Evolutionary conservation across 106 monocot genomes (phyloP), one percentile per base, ranked within the genome.

Genomic region (Agapanthus africanus): DNA sequence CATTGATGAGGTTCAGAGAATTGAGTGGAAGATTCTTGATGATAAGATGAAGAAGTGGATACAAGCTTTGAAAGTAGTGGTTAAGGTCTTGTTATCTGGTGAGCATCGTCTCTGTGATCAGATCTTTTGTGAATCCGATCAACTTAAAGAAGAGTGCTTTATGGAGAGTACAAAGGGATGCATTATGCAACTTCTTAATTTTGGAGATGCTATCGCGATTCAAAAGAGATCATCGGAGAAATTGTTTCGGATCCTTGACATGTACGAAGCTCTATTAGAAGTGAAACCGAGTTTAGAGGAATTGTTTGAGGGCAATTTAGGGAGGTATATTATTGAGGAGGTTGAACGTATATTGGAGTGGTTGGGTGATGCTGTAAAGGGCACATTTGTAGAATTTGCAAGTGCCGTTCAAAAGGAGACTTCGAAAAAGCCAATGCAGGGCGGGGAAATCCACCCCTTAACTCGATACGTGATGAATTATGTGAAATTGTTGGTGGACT

Each of bases 161-260:
- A 52, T 66, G 0, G 85, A 84, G 66, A 76, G 81, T 10, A 67
- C 78, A 8, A 95, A 88, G 70, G 74, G 74, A 5, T 88, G 88
- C 21, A 76, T 91, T 13, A 65, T 88, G 61, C 88, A 82, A 73
- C 69, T 95, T 40, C 74, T 95, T 28, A 86, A 86, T 71, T 95
- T 95, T 62, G 95, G 84, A 18, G 88, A 86, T 54, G 95, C 91
- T 0, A 62, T 91, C 49, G 77, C 86, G 0, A 80, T 91, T 37
- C 77, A 75, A 21, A 69, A 57, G 50, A 52, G 83, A 38, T 71
- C 95, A 2, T 54, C 85, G 0, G 91, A 95, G 69, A 95, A 84
- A 80, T 78, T 95, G n/a, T 95, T 95, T 57, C 69, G 95, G 40
- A 81, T 88, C 30, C 85, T 95, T 22, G 91, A 82, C n/a, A 95